Evolutionary conservation across 768 basidiomycete species (phyloP).

Genomic region (Clitopilus passeckerianus): DNA sequence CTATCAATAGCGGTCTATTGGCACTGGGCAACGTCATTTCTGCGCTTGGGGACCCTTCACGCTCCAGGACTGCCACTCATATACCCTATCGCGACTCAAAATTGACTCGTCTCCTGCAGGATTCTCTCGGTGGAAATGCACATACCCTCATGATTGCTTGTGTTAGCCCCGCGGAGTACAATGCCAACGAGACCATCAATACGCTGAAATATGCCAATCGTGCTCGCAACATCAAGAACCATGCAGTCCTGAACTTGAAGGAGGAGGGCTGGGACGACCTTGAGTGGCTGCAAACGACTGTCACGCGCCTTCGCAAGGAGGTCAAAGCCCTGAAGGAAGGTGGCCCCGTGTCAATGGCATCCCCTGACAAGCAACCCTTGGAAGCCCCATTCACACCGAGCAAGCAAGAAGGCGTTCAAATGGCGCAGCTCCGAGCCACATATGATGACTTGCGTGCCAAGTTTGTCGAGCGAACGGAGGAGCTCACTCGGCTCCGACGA

Average conservation of each 20-base stretch:
- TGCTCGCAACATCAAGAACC: constrained; percentile 95
- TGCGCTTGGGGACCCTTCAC: constrained; percentile 89
- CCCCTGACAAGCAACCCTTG: constrained; percentile 13
- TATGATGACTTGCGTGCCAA: constrained; percentile 81
- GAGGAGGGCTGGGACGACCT: constrained; percentile 99
- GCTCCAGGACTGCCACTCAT: constrained; percentile 82
- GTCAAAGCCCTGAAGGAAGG: constrained; percentile 75
- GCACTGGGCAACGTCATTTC: constrained; percentile 99
- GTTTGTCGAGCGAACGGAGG: constrained; percentile 86
- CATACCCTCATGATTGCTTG: constrained; percentile 99
- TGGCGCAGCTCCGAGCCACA: constrained; percentile 80
- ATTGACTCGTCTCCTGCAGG: constrained; percentile 92
- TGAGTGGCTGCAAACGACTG: constrained; percentile 89
- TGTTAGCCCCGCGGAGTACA: constrained; percentile 94
- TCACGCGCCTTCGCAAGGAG: constrained; percentile 83
- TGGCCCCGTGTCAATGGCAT: constrained; percentile 19
- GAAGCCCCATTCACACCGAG: constrained; percentile 55
- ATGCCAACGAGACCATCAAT: constrained; percentile 89
- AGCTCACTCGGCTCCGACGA: constrained; percentile 73
- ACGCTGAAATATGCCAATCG: constrained; percentile 97
- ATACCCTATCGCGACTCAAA: constrained; percentile 99
- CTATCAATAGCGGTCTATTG: constrained; percentile 94
- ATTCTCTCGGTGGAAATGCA: constrained; percentile 95
- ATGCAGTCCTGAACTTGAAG: constrained; percentile 85
- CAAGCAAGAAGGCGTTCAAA: constrained; percentile 74